These are phyloP conservation scores for Prunus padus DNA, from an alignment of 306 rosid genomes.

Conservation along the genomic window DNA sequence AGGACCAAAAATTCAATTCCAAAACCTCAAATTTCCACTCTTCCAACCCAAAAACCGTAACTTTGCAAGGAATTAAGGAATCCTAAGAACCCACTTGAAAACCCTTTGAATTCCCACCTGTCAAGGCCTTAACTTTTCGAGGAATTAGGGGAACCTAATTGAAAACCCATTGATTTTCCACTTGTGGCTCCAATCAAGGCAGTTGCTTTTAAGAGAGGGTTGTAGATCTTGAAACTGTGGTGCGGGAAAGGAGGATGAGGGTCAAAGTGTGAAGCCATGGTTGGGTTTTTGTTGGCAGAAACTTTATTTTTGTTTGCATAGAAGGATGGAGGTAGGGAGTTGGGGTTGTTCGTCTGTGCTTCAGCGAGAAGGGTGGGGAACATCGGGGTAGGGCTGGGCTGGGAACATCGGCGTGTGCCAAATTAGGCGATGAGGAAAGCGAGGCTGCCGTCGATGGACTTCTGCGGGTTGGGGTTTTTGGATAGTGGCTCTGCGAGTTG, in stretches of 20 bases:
- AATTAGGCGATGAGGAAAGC: too few relatives aligned
- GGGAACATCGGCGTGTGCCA: too few relatives aligned
- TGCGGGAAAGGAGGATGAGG: not conserved
- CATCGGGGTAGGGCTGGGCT: too few relatives aligned
- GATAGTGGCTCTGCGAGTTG: too few relatives aligned
- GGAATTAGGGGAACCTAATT: not conserved
- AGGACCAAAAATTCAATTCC: not conserved
- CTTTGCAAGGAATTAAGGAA: not conserved
- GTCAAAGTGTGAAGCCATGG: constrained; percentile 55
- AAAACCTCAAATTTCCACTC: constrained; percentile 15
- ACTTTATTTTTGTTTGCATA: not conserved
- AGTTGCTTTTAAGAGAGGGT: constrained; percentile 22
- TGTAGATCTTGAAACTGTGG: constrained; percentile 35
- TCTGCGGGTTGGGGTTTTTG: too few relatives aligned
- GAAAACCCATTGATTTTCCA: constrained; percentile 8
- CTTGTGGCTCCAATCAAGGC: constrained; percentile 54
- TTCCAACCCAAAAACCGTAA: not conserved
- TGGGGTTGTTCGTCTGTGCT: too few relatives aligned
- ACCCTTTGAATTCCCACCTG: not conserved
- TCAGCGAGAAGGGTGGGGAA: too few relatives aligned
- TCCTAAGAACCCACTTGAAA: constrained; percentile 3
- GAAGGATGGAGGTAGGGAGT: too few relatives aligned
- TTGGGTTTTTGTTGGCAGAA: not conserved
- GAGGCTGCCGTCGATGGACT: too few relatives aligned
- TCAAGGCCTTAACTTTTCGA: not conserved